Conservation (phyloP, 2,329 filamentous ascomycete species). For the Hypoxylon sp. region DNA sequence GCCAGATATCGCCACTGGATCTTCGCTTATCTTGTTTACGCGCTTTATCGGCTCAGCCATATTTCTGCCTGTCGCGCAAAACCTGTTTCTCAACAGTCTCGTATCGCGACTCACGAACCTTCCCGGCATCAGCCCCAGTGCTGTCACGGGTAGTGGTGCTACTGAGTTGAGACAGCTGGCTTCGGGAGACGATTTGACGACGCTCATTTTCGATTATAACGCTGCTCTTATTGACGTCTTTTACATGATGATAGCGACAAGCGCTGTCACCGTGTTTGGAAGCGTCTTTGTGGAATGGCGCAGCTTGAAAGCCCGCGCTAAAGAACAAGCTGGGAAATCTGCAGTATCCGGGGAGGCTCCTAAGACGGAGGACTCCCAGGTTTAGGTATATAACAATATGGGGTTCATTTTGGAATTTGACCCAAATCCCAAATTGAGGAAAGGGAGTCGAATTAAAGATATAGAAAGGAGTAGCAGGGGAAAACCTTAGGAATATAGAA, state of each 20-base stretch:
- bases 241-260: constrained; percentile 40
- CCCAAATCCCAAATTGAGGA: background rate
- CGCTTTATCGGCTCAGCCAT: constrained; percentile 48
- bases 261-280: constrained; percentile 40
- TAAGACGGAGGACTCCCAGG: constrained; percentile 21
- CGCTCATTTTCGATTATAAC: constrained; percentile 45
- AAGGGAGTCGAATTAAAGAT: background rate
- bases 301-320: constrained; percentile 38
- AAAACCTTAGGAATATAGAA: no score
- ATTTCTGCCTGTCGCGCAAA: constrained; percentile 47
- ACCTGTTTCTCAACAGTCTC: constrained; percentile 46
- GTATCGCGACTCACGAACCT: constrained; percentile 44
- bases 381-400: constrained; percentile 10
- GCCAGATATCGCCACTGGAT: constrained; percentile 48
- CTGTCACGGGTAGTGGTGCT: constrained; percentile 45
- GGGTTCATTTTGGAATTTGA: background rate
- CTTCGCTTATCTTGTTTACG: constrained; percentile 48
- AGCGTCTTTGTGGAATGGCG: constrained; percentile 47
- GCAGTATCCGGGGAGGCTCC: background rate
- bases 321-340: constrained; percentile 8
- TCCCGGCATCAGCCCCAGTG: constrained; percentile 43
- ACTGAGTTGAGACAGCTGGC: constrained; percentile 43
- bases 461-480: background rate
- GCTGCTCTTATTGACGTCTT: constrained; percentile 43
- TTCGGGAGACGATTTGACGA: constrained; percentile 36